These are phyloP conservation scores for Pelargonium nanum DNA, from an alignment of 345 rosid genomes.

Conservation along the genomic window DNA sequence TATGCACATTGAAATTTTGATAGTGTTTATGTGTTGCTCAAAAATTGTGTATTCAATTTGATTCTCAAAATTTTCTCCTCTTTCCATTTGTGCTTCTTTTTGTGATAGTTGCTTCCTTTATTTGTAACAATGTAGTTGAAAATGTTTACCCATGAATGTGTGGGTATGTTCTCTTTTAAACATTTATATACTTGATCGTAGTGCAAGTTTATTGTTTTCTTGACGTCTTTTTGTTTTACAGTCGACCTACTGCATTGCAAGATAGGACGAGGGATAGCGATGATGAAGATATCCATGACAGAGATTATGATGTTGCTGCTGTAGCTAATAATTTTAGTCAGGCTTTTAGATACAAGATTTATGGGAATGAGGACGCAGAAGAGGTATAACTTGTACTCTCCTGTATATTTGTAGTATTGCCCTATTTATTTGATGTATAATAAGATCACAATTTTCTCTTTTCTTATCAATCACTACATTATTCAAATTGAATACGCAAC, in stretches of 20 bases:
- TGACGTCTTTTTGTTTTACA: slow-evolving; percentile 21
- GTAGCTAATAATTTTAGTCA: slow-evolving; percentile 84
- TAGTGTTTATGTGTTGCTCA: too few species aligned
- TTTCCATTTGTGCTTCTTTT: too few species aligned
- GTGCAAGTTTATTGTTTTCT: neutral
- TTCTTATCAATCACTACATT: too few species aligned
- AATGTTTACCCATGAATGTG: slow-evolving; percentile 93
- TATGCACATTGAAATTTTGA: too few species aligned
- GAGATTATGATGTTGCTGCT: slow-evolving; percentile 94
- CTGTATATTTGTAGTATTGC: neutral
- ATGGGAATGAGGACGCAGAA: slow-evolving; percentile 73
- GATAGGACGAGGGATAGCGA: slow-evolving; percentile 92
- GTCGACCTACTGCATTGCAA: slow-evolving; percentile 88
- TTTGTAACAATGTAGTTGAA: slow-evolving; percentile 69
- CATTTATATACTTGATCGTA: neutral
- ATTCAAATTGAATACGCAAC: too few species aligned
- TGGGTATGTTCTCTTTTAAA: slow-evolving; percentile 43
- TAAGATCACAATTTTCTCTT: too few species aligned
- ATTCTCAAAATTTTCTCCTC: too few species aligned
- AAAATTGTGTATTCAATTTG: too few species aligned
- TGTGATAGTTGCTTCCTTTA: too few species aligned
- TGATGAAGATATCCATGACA: slow-evolving; percentile 79
- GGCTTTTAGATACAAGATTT: slow-evolving; percentile 82
- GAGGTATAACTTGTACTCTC: slow-evolving; percentile 40
- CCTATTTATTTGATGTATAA: neutral